Evolutionary conservation across 495 filamentous ascomycete species (phyloP).

Genomic region (Lasiosphaeriaceae sp.): DNA sequence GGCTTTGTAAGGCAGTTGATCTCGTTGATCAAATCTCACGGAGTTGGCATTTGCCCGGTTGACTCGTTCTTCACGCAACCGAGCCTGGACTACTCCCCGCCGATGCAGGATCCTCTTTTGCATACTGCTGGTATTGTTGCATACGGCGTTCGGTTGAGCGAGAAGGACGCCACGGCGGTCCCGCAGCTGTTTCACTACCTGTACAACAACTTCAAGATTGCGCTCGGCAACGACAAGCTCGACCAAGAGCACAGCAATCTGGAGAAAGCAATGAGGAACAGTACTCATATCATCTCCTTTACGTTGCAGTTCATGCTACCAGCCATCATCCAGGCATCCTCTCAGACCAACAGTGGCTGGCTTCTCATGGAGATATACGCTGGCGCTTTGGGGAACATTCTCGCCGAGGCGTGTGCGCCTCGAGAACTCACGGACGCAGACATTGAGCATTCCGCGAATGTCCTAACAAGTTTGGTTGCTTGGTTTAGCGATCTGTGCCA

Average conservation of each 20-base stretch:
- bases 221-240: slow-evolving; percentile 38
- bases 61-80: slow-evolving; percentile 47
- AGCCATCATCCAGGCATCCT: slow-evolving; percentile 30
- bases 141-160: slow-evolving; percentile 43
- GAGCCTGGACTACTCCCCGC: slow-evolving; percentile 44
- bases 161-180: slow-evolving; percentile 37
- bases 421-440: slow-evolving; percentile 23
- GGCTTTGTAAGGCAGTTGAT: slow-evolving; percentile 42
- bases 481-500: slow-evolving; percentile 13
- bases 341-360: slow-evolving; percentile 22
- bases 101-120: slow-evolving; percentile 44
- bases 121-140: slow-evolving; percentile 46
- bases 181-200: slow-evolving; percentile 49
- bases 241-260: slow-evolving; percentile 37
- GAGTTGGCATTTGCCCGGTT: slow-evolving; percentile 38
- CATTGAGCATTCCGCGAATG: slow-evolving; percentile 16
- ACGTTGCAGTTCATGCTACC: slow-evolving; percentile 42
- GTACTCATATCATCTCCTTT: slow-evolving; percentile 38
- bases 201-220: slow-evolving; percentile 47
- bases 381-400: slow-evolving; percentile 22
- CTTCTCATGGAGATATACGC: slow-evolving; percentile 38
- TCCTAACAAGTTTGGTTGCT: slow-evolving; percentile 18
- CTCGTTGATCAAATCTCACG: slow-evolving; percentile 43
- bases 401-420: slow-evolving; percentile 23
- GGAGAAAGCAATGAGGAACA: slow-evolving; percentile 33